Conservation (phyloP, 129 eudicot genomes). For the Flaveria bidentis region DNA sequence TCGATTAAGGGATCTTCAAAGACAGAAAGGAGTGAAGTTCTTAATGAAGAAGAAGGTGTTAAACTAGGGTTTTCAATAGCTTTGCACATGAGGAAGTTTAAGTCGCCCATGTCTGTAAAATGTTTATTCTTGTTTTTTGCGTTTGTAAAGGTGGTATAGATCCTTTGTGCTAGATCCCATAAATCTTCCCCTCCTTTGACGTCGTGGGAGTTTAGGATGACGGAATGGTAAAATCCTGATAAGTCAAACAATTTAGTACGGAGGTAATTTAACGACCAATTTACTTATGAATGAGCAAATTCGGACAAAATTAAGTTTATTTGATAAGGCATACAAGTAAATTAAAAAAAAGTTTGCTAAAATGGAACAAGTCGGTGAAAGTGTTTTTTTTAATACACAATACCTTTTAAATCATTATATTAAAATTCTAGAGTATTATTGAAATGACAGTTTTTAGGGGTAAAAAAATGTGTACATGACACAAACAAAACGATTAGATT, state of each 20-base stretch:
- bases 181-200: conserved; percentile 65
- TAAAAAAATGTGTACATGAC: neutral
- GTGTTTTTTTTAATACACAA: neutral
- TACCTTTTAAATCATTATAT: neutral
- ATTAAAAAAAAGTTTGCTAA: neutral
- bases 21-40: conserved; percentile 80
- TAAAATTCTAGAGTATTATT: neutral
- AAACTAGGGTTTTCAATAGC: conserved; percentile 93
- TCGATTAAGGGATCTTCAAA: conserved; percentile 73
- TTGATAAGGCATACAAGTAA: neutral
- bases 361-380: neutral
- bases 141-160: conserved; percentile 40
- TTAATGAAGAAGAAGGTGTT: conserved; percentile 71
- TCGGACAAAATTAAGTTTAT: neutral
- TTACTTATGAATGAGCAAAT: neutral
- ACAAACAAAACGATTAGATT: neutral
- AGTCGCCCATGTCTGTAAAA: conserved; percentile 84
- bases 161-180: conserved; percentile 78
- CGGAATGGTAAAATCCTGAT: conserved; percentile 90
- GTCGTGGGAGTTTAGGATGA: conserved; percentile 69
- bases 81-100: conserved; percentile 88
- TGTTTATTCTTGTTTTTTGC: conserved; percentile 80
- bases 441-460: neutral
- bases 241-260: neutral
- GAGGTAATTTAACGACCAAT: neutral